Evolutionary conservation across 2,329 filamentous ascomycete species (phyloP), one percentile per base, ranked within the genome.

Genomic region (Coniella lustricola): DNA sequence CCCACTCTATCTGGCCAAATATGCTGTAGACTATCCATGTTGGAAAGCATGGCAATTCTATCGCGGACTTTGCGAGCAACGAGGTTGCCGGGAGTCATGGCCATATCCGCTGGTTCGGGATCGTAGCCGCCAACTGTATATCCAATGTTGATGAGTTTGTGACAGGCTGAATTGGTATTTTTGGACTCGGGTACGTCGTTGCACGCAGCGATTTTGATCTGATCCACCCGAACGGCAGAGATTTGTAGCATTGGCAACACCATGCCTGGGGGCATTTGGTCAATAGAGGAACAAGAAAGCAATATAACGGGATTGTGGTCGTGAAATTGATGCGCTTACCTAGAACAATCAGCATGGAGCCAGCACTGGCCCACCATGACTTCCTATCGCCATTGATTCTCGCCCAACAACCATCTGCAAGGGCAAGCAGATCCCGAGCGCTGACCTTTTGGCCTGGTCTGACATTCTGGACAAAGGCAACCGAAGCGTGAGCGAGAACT

Each of bases 401-500:
- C 14, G 34, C 25, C 44, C 44, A 46, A 31, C 36, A 46, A 2
- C 29, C 36, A 25, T 46, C 44, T 14, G 44, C 44, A 22, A 46
- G 14, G 1, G 44, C 37, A 8, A 46, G 29, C 25, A 46, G 17
- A 13, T 46, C 44, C 21, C 44, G 35, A 5, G 44, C 44, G 8
- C 17, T 46, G 29, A 46, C 20, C 18, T 40, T 46, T 14, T 46
- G 44, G 2, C 36, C 37, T 18, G 36, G 29, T 18, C 25, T 16
- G 12, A 39, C 37, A 22, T 39, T 46, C 18, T 46, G 44, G 7
- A 46, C 44, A 16, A 40, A 46, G n/a, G 44, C 44, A 9, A 46
- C 44, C 21, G 44, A 38, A n/a, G 44, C 44, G 18, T 46, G 44
- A 17, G 17, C 37, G 20, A 46, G 36, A 5, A 46, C 36, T 17